These are phyloP conservation scores for Pseudisothecium myosuroides DNA, from an alignment of 225 moss, liverwort and hornwort genomes.

Conservation along the genomic window DNA sequence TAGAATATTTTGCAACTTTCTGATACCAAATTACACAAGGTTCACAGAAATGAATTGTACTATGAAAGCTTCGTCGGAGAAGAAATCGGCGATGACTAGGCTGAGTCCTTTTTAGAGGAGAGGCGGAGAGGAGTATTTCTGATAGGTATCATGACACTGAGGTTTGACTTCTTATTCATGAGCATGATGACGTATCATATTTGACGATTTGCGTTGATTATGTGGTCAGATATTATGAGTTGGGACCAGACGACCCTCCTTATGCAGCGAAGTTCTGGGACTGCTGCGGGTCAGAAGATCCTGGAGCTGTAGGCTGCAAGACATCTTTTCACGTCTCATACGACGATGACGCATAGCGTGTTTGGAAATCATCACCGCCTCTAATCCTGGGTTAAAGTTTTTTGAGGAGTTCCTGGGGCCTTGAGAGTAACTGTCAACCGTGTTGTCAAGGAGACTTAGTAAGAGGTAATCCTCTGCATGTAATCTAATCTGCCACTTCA, in stretches of 20 bases:
- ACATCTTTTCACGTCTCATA: conserved; percentile 56
- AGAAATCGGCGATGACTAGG: background rate
- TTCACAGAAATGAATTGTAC: background rate
- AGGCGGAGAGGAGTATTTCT: background rate
- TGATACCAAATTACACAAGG: background rate
- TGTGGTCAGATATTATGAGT: conserved; percentile 61
- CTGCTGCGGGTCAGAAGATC: conserved; percentile 76
- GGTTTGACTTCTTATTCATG: background rate
- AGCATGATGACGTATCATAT: background rate
- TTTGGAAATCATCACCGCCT: background rate
- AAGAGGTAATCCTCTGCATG: background rate
- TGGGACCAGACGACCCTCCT: conserved; percentile 61
- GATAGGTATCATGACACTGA: background rate
- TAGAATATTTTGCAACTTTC: background rate
- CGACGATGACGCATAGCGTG: conserved; percentile 45
- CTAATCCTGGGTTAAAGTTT: background rate
- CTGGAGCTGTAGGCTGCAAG: conserved; percentile 42
- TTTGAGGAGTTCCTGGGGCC: background rate
- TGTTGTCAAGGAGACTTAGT: background rate
- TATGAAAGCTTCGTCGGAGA: background rate
- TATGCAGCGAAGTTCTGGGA: conserved; percentile 80
- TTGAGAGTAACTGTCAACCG: background rate
- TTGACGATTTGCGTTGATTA: background rate
- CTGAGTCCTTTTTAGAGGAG: background rate
- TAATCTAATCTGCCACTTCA: background rate